Base-by-base conservation (phyloP, 2,329 filamentous ascomycete genomes). In the Fusarium secorum region DNA sequence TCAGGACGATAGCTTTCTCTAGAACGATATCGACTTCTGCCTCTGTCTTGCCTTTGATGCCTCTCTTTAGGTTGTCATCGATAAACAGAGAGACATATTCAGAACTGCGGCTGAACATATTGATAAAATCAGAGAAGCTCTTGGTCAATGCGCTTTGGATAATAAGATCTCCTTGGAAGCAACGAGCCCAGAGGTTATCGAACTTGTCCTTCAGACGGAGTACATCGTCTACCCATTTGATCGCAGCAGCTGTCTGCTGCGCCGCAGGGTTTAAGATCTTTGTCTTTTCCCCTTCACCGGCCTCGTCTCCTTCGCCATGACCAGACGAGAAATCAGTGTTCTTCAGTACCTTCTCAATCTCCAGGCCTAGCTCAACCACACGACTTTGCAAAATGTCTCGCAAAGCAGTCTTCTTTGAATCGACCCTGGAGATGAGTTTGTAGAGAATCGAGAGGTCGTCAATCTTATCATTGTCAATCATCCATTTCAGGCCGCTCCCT, bases 11-110 rank as follows among this genome's bases (percentile, higher is more conserved):
- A 17, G 95, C 95, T 78, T 96, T 97, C 64, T 98, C 95, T 42
- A 98, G 84, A 2, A 97, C 89, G 11, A 83, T 80, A 75, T 98
- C 95, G 18, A 98, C 88, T 78, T 98, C 95, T 32, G 86, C 87
- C 75, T 98, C 96, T 0, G 93, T 95, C 84, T 97, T 97, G 68
- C 94, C 94, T 78, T 94, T 95, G 79, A 97, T 93, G 7, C 95
- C 95, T 74, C 95, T 93, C 83, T 97, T 97, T 76, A 99, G 88
- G 77, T 95, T 97, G 76, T 98, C 95, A 75, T 99, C 96, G 64
- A 99, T 97, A 81, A 97, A 99, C 0, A 99, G 86, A 0, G 96
- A 99, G 10, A 98, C 91, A 78, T 94, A 97, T 78, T 99, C 96
- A 3, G 95, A 93, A 74, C 92, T 92, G 68, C 95, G 90, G 18